These are phyloP conservation scores for Talaromyces sp. DNA, from an alignment of 2,329 filamentous ascomycete genomes.

Conservation along the genomic window DNA sequence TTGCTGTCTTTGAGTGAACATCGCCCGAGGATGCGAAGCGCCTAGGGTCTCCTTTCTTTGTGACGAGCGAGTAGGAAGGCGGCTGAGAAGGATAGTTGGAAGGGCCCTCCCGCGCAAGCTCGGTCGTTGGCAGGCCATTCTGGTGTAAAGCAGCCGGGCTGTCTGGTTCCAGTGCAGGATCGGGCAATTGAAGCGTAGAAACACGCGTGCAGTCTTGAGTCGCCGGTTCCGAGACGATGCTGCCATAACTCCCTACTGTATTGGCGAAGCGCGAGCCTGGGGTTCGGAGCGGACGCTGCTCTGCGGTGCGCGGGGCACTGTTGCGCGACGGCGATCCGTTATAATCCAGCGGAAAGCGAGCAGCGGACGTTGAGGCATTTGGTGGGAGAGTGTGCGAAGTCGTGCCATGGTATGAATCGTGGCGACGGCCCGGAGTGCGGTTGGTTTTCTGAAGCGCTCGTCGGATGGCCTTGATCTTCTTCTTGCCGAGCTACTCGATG, in stretches of 20 bases:
- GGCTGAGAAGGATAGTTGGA: slow-evolving; percentile 3
- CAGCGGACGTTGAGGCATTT: slow-evolving; percentile 13
- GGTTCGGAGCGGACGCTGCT: slow-evolving; percentile 29
- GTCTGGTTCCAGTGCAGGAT: slow-evolving; percentile 52
- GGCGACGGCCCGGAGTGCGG: slow-evolving; percentile 36
- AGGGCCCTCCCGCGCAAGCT: slow-evolving; percentile 16
- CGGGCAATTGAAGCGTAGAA: slow-evolving; percentile 55
- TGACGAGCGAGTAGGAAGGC: slow-evolving; percentile 4
- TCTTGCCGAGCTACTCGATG: slow-evolving; percentile 63
- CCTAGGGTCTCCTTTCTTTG: not conserved
- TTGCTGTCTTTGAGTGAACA: slow-evolving; percentile 16
- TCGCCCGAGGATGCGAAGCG: slow-evolving; percentile 3
- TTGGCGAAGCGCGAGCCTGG: slow-evolving; percentile 30
- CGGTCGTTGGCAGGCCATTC: slow-evolving; percentile 16
- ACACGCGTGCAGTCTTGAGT: slow-evolving; percentile 30
- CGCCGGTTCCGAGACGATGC: slow-evolving; percentile 52
- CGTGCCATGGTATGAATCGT: slow-evolving; percentile 40
- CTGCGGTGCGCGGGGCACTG: slow-evolving; percentile 32
- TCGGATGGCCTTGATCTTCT: slow-evolving; percentile 78
- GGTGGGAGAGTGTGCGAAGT: slow-evolving; percentile 14
- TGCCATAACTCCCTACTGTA: slow-evolving; percentile 54
- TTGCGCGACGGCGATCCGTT: slow-evolving; percentile 19
- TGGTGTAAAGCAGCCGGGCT: slow-evolving; percentile 15
- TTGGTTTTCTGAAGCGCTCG: slow-evolving; percentile 62
- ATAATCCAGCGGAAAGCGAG: slow-evolving; percentile 14